A percentile compares a stretch with the other conserved stretches of the same genome.
These are phyloP conservation scores for Amanita jacksonii DNA, from an alignment of 768 basidiomycete genomes.

Conservation along the genomic window DNA sequence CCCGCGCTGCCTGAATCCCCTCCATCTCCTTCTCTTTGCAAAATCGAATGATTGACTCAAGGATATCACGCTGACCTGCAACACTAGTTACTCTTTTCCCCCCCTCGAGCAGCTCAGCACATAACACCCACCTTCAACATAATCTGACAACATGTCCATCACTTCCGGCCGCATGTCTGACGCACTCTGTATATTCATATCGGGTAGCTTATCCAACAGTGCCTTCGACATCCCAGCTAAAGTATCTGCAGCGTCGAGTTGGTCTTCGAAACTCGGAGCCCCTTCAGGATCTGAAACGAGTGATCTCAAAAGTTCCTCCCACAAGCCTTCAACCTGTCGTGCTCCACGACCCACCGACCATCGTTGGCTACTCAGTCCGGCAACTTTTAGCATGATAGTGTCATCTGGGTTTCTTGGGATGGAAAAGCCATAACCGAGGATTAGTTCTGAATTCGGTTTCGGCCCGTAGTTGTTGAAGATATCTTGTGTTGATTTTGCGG, in stretches of 20 bases:
- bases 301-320: constrained; percentile 41
- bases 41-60: constrained; percentile 43
- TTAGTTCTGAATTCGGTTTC: constrained; percentile 83
- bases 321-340: constrained; percentile 45
- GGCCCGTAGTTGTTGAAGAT: constrained; percentile 89
- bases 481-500: constrained; percentile 36
- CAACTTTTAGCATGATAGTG: constrained; percentile 71
- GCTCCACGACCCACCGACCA: constrained; percentile 61
- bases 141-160: constrained; percentile 52
- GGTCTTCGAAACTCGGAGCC: constrained; percentile 40
- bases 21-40: constrained; percentile 35
- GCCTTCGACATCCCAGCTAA: constrained; percentile 58
- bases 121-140: constrained; percentile 44
- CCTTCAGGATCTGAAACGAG: constrained; percentile 18
- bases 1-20: constrained; percentile 38
- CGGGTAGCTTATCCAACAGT: constrained; percentile 41
- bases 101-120: too few relatives aligned
- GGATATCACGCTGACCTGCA: constrained; percentile 51
- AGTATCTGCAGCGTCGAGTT: constrained; percentile 57
- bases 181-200: constrained; percentile 12
- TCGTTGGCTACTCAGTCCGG: constrained; percentile 37
- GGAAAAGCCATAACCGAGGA: constrained; percentile 89
- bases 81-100: too few relatives aligned
- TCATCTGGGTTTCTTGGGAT: constrained; percentile 76
- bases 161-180: constrained; percentile 45